Percentiles rank a stretch among this genome's conserved stretches.
These are phyloP conservation scores for Alternaria consortialis DNA, from an alignment of 2,329 filamentous ascomycete genomes.

Conservation along the genomic window DNA sequence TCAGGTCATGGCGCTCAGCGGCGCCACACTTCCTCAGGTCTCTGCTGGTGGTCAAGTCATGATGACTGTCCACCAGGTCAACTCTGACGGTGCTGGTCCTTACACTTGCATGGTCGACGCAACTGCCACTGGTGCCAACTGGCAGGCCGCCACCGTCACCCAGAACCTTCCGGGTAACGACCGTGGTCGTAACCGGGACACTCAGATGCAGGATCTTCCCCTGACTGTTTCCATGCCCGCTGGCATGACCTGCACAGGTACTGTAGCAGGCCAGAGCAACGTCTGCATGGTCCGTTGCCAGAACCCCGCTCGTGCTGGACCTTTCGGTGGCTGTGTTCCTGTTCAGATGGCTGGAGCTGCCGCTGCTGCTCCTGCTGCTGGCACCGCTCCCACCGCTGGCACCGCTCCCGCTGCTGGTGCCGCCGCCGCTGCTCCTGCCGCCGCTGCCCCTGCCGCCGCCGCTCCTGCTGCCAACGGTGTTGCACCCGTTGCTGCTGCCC, in stretches of 20 bases:
- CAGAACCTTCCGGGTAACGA: slow-evolving; percentile 62
- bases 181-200: slow-evolving; percentile 55
- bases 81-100: slow-evolving; percentile 71
- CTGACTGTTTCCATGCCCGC: slow-evolving; percentile 67
- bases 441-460: neutral
- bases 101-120: slow-evolving; percentile 72
- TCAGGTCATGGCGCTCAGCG: slow-evolving; percentile 66
- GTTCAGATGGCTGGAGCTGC: slow-evolving; percentile 58
- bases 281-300: slow-evolving; percentile 71
- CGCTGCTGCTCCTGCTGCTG: slow-evolving; percentile 16
- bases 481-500: slow-evolving; percentile 13
- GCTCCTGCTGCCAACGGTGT: neutral
- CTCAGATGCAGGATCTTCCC: slow-evolving; percentile 51
- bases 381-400: slow-evolving; percentile 11
- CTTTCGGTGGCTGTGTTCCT: slow-evolving; percentile 69
- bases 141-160: slow-evolving; percentile 64
- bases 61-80: slow-evolving; percentile 74
- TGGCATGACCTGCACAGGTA: slow-evolving; percentile 66
- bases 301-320: slow-evolving; percentile 68
- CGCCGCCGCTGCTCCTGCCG: neutral
- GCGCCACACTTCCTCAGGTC: slow-evolving; percentile 67
- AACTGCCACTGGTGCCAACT: slow-evolving; percentile 65
- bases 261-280: slow-evolving; percentile 65
- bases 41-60: slow-evolving; percentile 60
- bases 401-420: slow-evolving; percentile 10